These are phyloP conservation scores for Colletotrichum australisinense DNA, from an alignment of 2,329 filamentous ascomycete genomes.

Conservation along the genomic window DNA sequence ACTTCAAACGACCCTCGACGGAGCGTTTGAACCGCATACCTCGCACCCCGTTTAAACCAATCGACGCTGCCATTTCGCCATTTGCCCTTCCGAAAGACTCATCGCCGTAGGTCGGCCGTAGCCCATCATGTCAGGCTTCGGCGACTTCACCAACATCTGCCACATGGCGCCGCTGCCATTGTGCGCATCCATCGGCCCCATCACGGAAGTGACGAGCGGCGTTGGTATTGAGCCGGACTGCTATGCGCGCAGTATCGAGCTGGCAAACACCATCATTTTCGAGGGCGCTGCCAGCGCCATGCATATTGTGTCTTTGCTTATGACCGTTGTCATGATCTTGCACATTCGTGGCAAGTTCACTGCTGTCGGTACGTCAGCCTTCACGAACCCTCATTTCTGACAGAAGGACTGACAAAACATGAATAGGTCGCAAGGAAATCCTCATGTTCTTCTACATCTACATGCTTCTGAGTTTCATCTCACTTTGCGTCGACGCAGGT, in stretches of 20 bases:
- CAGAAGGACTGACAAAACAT: background rate
- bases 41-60: background rate
- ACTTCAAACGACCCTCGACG: background rate
- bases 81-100: background rate
- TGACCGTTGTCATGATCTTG: constrained; percentile 98
- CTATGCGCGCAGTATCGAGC: constrained; percentile 93
- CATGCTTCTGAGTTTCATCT: constrained; percentile 88
- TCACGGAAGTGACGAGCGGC: constrained; percentile 73
- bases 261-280: constrained; percentile 99
- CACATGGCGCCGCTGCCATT: constrained; percentile 85
- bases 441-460: constrained; percentile 98
- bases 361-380: constrained; percentile 79
- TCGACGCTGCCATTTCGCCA: background rate
- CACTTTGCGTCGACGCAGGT: constrained; percentile 90
- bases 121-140: constrained; percentile 80
- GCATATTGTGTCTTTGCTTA: constrained; percentile 89
- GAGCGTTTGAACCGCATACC: background rate
- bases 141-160: constrained; percentile 91
- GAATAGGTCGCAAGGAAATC: constrained; percentile 71
- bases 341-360: constrained; percentile 98
- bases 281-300: constrained; percentile 90
- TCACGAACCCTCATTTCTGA: background rate
- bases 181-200: constrained; percentile 85
- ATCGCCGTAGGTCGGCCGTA: constrained; percentile 21
- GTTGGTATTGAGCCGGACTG: constrained; percentile 89